Evolutionary conservation across 352 stramenopile species (phyloP).

Genomic region (Chrysophaeum taylorii): DNA sequence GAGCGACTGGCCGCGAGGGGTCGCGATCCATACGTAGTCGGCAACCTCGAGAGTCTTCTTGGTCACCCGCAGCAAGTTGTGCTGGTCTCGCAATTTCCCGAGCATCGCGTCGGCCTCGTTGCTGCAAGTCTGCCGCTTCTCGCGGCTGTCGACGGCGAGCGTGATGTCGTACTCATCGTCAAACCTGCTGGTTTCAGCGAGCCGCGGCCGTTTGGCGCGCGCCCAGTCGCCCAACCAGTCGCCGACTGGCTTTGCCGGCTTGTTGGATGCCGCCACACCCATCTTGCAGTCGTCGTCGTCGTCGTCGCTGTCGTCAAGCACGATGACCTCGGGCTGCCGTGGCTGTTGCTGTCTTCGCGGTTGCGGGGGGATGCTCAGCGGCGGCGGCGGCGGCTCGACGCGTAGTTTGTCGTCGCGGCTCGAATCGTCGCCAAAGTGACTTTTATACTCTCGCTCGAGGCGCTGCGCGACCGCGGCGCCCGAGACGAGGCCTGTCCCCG

Average conservation of each 20-base stretch:
- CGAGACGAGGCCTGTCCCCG: background rate
- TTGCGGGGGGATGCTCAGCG: background rate
- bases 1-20: background rate
- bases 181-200: no score
- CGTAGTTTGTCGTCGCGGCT: background rate
- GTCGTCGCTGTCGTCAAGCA: background rate
- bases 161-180: background rate
- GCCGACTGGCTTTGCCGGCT: no score
- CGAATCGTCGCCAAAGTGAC: no score
- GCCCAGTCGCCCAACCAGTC: no score
- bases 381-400: background rate
- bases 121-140: background rate
- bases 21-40: constrained; percentile 6
- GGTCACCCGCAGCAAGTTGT: background rate
- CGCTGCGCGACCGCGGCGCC: background rate
- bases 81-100: no score
- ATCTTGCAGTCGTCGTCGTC: background rate
- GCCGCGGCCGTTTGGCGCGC: no score
- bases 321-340: background rate
- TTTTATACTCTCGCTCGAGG: background rate
- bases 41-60: background rate
- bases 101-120: constrained; percentile 12
- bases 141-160: background rate
- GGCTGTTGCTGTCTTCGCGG: no score
- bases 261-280: no score